phyloP scores from a whole-genome alignment of 306 rosid species.

The Dalbergia cochinchinensis region DNA sequence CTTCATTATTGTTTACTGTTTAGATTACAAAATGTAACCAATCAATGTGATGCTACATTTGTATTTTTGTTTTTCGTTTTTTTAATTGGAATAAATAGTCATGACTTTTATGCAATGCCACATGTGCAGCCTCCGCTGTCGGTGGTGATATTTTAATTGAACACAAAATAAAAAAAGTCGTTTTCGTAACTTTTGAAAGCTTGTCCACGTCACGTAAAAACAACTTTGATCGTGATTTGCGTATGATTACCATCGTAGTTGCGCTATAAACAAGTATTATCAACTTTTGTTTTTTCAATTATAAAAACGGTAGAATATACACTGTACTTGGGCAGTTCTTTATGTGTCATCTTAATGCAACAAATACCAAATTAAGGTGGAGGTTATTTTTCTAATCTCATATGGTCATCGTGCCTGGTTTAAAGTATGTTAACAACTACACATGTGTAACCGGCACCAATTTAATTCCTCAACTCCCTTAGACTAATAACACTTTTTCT shows the following conservation, averaged over 20 bases:
- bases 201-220: constrained; percentile 32
- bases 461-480: background rate
- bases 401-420: background rate
- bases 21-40: background rate
- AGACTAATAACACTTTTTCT: background rate
- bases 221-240: constrained; percentile 46
- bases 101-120: constrained; percentile 45
- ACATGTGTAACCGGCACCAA: background rate
- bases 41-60: background rate
- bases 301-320: background rate
- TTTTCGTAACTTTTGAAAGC: constrained; percentile 42
- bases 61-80: background rate
- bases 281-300: background rate
- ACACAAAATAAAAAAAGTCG: background rate
- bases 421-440: background rate
- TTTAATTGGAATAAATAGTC: constrained; percentile 4
- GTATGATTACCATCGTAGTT: constrained; percentile 46
- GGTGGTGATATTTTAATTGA: constrained; percentile 49
- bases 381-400: constrained; percentile 10
- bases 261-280: constrained; percentile 14
- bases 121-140: constrained; percentile 54
- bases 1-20: background rate
- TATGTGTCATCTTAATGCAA: background rate
- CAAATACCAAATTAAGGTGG: background rate
- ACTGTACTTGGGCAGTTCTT: background rate